A percentile compares a stretch with the other conserved stretches of the same genome.
These are phyloP conservation scores for Kazachstania bromeliacearum DNA, from an alignment of 805 yeast genomes.

Conservation along the genomic window DNA sequence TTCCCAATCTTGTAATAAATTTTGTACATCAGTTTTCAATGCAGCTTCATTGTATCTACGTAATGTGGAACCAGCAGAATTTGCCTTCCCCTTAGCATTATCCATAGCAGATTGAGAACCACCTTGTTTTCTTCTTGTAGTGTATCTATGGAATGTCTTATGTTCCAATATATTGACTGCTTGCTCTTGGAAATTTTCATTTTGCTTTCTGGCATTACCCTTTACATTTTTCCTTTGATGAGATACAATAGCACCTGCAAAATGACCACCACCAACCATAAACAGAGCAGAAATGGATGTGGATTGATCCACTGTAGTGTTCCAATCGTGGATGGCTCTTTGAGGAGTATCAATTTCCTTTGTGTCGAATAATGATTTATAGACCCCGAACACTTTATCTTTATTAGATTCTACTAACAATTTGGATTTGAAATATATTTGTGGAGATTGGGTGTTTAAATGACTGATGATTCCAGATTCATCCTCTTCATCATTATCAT, in stretches of 20 bases:
- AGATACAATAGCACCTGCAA: constrained; percentile 87
- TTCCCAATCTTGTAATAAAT: constrained; percentile 58
- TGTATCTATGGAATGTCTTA: constrained; percentile 87
- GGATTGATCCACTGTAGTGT: constrained; percentile 13
- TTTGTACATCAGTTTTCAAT: constrained; percentile 66
- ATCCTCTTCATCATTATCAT: not conserved
- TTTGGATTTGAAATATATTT: constrained; percentile 45
- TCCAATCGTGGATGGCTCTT: constrained; percentile 36
- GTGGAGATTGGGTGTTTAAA: constrained; percentile 64
- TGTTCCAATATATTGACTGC: constrained; percentile 59
- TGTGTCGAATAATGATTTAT: constrained; percentile 50
- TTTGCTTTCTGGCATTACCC: constrained; percentile 44
- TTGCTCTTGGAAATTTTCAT: constrained; percentile 46
- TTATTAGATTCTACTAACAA: constrained; percentile 30
- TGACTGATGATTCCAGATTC: not conserved
- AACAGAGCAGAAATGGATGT: constrained; percentile 58
- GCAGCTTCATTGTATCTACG: constrained; percentile 88
- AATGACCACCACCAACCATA: constrained; percentile 97
- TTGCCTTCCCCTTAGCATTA: constrained; percentile 88
- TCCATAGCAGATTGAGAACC: constrained; percentile 93
- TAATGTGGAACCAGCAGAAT: constrained; percentile 86
- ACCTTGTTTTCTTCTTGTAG: constrained; percentile 95
- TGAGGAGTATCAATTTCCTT: constrained; percentile 41
- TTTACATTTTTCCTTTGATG: constrained; percentile 51
- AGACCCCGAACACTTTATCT: constrained; percentile 49